Evolutionary conservation across 768 basidiomycete species (phyloP).

Genomic region (Xerocomellus amylosporus): DNA sequence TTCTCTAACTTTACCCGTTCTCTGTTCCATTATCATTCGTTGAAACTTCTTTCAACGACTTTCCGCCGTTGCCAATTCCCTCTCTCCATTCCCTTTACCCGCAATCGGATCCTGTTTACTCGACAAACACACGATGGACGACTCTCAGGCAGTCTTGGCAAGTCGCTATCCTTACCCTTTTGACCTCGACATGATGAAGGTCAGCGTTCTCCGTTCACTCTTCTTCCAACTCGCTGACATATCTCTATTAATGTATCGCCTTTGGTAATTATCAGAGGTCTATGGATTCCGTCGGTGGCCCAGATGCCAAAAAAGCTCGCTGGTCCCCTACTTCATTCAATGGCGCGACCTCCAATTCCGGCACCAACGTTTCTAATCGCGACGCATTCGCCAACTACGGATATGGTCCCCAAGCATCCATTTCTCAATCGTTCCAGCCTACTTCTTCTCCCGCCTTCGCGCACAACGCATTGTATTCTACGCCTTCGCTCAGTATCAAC

Average conservation of each 20-base stretch:
- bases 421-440: conserved; percentile 50
- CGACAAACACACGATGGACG: conserved; percentile 55
- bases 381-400: conserved; percentile 86
- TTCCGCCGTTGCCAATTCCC: conserved; percentile 50
- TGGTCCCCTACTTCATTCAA: conserved; percentile 71
- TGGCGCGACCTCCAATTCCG: conserved; percentile 36
- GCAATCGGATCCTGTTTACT: conserved; percentile 24
- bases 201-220: conserved; percentile 27
- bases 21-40: conserved; percentile 44
- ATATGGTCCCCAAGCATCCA: conserved; percentile 72
- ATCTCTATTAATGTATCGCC: not conserved
- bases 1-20: conserved; percentile 55
- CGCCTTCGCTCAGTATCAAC: conserved; percentile 67
- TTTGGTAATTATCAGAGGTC: conserved; percentile 58
- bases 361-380: conserved; percentile 42
- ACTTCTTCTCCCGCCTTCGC: conserved; percentile 48
- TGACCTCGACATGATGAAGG: conserved; percentile 94
- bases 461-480: conserved; percentile 66
- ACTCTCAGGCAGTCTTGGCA: conserved; percentile 68
- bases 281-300: conserved; percentile 79
- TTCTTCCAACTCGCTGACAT: conserved; percentile 1
- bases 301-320: conserved; percentile 86
- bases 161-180: conserved; percentile 72
- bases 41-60: conserved; percentile 35
- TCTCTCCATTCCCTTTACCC: conserved; percentile 39